Base-by-base conservation (phyloP, 441 rosid genomes). In the Pelargonium cotyledonis region DNA sequence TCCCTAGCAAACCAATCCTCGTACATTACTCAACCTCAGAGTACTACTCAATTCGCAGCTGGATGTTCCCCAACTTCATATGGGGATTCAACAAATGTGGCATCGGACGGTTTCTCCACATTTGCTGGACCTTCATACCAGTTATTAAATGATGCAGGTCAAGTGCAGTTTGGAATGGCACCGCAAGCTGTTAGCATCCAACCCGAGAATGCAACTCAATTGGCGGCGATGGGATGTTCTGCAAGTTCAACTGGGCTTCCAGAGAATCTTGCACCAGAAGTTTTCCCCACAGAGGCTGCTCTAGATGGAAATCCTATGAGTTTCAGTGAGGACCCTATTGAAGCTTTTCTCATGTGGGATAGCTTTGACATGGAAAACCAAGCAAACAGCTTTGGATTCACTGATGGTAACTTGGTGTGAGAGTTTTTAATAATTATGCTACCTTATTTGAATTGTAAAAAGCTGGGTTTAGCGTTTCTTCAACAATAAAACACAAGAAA, bases 261-360 rank as follows among this genome's bases (percentile, higher is more conserved):
- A 4, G 19, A 41, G 9, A 38, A 66, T 70, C 40, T 65, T 23
- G 11, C 29, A 60, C 75, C 10, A 53, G 69, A 70, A 63, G 62
- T 14, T 29, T 74, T 68, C 61, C 47, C 64, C 12, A 38, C 65
- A 18, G 21, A 8, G 53, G 43, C 49, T 9, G 49, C 26, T 19
- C 38, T 4, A 21, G 71, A 31, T 53, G 21, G 12, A n/a, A 18
- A 9, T 6, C 6, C 14, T 47, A 7, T 21, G 18, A 9, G 41
- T 11, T 46, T 18, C 11, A 38, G 55, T 3, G 63, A 67, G 19
- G 73, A 65, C 16, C 65, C 61, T 9, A 43, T 65, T 2, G 71
- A 65, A 5, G 21, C 70, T 14, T 53, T 19, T 6, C n/a, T 76
- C 65, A 49, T 19, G 11, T 69, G 73, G 73, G 68, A 51, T 46